Evolutionary conservation across 2,329 filamentous ascomycete genomes (phyloP).

Genomic region (Neurospora sp.): DNA sequence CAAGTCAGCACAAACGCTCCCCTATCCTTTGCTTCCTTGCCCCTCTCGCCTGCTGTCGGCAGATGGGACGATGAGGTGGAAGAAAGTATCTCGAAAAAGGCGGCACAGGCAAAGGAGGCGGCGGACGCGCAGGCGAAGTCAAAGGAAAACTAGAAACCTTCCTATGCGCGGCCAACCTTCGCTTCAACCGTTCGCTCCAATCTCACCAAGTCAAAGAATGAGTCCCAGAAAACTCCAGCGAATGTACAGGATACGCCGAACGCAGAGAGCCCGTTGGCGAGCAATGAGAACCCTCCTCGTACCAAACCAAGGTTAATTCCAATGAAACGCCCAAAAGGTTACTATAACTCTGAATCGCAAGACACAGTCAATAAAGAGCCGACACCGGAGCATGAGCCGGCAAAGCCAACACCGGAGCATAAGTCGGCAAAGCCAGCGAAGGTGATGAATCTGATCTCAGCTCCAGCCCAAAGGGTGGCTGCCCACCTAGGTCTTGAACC

Average conservation of each 20-base stretch:
- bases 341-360: not conserved
- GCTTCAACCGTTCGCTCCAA: not conserved
- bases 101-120: not conserved
- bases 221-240: not conserved
- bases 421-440: not conserved
- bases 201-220: not conserved
- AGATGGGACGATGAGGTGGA: slow-evolving; percentile 53
- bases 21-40: slow-evolving; percentile 10
- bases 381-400: not conserved
- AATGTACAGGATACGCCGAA: not conserved
- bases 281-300: not conserved
- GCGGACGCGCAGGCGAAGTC: not conserved
- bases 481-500: not conserved
- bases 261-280: not conserved
- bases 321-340: not conserved
- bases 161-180: not conserved
- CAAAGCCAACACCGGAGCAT: too few relatives aligned
- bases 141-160: not conserved
- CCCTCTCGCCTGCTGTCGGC: slow-evolving; percentile 29
- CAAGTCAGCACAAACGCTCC: not conserved
- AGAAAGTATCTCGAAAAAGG: slow-evolving; percentile 11
- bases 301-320: not conserved
- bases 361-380: not conserved
- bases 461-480: not conserved
- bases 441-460: not conserved